Percentiles rank a stretch among this genome's conserved stretches.
phyloP scores from a whole-genome alignment of 2,329 filamentous ascomycete genomes.

The Chrysosporium queenslandicum region DNA sequence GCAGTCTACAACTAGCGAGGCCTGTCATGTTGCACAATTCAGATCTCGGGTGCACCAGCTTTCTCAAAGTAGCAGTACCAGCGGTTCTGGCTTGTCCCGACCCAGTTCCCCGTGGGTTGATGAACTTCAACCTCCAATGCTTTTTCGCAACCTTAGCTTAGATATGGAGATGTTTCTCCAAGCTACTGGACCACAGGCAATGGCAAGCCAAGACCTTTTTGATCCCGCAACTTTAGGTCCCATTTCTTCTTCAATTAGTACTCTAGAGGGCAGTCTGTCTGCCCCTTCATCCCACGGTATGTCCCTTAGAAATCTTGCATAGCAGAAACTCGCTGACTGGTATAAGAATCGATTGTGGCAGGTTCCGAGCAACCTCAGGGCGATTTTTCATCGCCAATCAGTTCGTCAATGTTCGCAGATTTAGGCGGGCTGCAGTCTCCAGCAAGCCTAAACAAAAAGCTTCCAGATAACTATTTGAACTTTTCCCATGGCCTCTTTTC shows the following conservation, averaged over 20 bases:
- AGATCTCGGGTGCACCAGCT: constrained; percentile 7
- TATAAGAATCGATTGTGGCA: no score
- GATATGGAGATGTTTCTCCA: constrained; percentile 12
- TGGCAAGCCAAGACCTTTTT: constrained; percentile 3
- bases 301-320: not conserved
- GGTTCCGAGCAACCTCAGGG: not conserved
- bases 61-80: constrained; percentile 12
- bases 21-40: constrained; percentile 1
- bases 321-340: not conserved
- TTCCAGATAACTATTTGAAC: constrained; percentile 1
- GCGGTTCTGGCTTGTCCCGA: constrained; percentile 8
- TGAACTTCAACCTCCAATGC: not conserved
- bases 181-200: constrained; percentile 4
- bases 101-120: constrained; percentile 8
- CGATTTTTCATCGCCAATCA: not conserved
- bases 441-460: not conserved
- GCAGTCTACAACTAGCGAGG: not conserved
- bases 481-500: constrained; percentile 10
- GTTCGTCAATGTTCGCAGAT: not conserved
- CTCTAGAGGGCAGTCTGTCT: no score
- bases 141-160: constrained; percentile 8
- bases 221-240: constrained; percentile 2
- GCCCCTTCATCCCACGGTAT: no score
- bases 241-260: constrained; percentile 3
- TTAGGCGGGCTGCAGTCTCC: not conserved